These are phyloP conservation scores for Neofusicoccum umdonicola DNA, from an alignment of 2,329 filamentous ascomycete species.

Conservation along the genomic window DNA sequence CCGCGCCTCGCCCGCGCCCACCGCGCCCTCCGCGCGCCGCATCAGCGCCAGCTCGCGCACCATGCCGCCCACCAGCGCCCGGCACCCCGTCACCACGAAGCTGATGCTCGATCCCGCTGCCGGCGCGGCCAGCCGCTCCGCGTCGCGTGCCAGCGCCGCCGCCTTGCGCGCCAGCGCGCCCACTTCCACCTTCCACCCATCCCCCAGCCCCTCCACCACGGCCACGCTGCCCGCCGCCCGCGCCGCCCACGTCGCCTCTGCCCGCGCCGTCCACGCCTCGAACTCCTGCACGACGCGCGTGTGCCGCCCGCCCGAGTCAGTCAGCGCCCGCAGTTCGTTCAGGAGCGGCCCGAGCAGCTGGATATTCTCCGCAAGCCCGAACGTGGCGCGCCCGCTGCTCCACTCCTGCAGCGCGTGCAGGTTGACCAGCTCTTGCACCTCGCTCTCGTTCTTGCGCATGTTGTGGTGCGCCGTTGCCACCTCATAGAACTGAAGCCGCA, in stretches of 20 bases:
- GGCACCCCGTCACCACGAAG: constrained; percentile 30
- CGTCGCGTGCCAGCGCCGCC: constrained; percentile 29
- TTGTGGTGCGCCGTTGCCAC: constrained; percentile 34
- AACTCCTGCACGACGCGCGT: constrained; percentile 31
- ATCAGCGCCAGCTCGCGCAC: constrained; percentile 35
- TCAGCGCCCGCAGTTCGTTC: constrained; percentile 34
- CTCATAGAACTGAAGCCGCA: constrained; percentile 36
- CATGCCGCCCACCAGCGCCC: constrained; percentile 30
- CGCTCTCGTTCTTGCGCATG: constrained; percentile 37
- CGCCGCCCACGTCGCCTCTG: constrained; percentile 28
- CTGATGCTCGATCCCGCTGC: constrained; percentile 33
- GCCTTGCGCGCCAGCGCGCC: constrained; percentile 35
- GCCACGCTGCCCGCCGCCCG: constrained; percentile 19
- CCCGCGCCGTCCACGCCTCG: constrained; percentile 30
- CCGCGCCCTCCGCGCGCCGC: constrained; percentile 30
- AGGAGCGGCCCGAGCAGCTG: constrained; percentile 36
- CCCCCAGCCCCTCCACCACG: constrained; percentile 29
- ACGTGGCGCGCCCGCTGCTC: constrained; percentile 27
- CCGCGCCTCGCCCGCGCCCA: constrained; percentile 32
- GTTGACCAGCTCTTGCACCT: constrained; percentile 36
- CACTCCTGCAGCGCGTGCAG: constrained; percentile 35
- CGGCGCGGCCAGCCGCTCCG: constrained; percentile 31
- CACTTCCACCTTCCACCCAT: constrained; percentile 35
- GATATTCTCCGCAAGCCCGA: constrained; percentile 33
- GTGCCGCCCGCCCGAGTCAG: constrained; percentile 33